A percentile compares a stretch with the other conserved stretches of the same genome.
These are phyloP conservation scores for Teratosphaeria pseudoeucalypti DNA, from an alignment of 2,329 filamentous ascomycete genomes.

Conservation along the genomic window DNA sequence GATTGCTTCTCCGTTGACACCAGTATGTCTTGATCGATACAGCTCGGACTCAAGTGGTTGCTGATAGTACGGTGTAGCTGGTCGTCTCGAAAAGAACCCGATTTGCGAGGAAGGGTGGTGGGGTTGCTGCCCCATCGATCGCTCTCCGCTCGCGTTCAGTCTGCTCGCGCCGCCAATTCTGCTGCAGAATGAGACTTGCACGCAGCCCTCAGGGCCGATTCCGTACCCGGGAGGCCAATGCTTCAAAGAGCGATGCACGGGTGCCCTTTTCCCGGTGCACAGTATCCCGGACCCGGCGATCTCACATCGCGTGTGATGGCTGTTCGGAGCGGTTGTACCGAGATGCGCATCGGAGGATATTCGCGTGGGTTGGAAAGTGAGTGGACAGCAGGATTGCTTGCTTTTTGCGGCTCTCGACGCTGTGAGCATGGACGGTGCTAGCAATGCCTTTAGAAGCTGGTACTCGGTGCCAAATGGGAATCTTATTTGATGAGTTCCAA, in stretches of 20 bases:
- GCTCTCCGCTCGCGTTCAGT: neutral
- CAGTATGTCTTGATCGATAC: neutral
- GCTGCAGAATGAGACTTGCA: neutral
- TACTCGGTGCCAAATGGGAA: no score
- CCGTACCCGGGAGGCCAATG: neutral
- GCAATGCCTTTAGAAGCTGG: no score
- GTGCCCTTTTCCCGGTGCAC: neutral
- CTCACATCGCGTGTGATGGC: no score
- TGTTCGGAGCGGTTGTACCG: no score
- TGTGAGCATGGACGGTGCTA: no score
- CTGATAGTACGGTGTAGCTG: neutral
- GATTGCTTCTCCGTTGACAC: neutral
- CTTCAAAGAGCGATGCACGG: neutral
- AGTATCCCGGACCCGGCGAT: no score
- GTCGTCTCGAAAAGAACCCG: neutral
- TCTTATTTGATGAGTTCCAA: no score
- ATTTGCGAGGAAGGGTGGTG: neutral
- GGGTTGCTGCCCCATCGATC: neutral
- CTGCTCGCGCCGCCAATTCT: neutral
- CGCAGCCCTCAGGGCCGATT: neutral
- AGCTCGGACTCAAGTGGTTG: neutral
- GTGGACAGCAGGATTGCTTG: no score
- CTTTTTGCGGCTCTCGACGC: no score
- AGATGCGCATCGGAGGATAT: no score
- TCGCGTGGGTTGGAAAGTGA: no score